Evolutionary conservation across 2,329 filamentous ascomycete genomes (phyloP).

Genomic region (Alternaria ventricosa): DNA sequence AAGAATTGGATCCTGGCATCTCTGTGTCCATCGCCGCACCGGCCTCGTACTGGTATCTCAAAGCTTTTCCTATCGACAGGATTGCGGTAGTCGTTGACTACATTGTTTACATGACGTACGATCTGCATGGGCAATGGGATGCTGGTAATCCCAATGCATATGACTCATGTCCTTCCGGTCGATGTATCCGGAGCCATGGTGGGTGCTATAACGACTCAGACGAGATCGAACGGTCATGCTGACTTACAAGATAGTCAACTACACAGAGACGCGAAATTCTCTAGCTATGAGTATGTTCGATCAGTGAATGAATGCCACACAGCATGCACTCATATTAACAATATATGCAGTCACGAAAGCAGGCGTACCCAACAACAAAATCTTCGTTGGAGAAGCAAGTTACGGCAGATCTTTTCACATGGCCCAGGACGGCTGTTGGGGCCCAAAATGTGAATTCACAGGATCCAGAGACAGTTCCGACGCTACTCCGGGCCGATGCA

Average conservation of each 20-base stretch:
- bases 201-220: no score
- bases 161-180: constrained; percentile 36
- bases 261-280: constrained; percentile 44
- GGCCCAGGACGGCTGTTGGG: constrained; percentile 40
- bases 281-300: constrained; percentile 38
- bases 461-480: constrained; percentile 34
- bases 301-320: no score
- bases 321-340: no score
- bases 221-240: no score
- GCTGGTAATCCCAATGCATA: constrained; percentile 36
- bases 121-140: constrained; percentile 54
- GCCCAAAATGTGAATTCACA: constrained; percentile 44
- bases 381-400: constrained; percentile 44
- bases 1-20: background rate
- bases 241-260: constrained; percentile 32
- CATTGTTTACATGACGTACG: constrained; percentile 45
- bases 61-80: constrained; percentile 28
- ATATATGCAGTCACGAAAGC: constrained; percentile 40
- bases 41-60: constrained; percentile 41
- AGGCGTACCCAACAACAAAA: constrained; percentile 35
- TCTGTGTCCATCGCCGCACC: constrained; percentile 35
- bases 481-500: constrained; percentile 47
- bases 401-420: constrained; percentile 49
- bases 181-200: constrained; percentile 41
- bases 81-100: constrained; percentile 34